phyloP scores from a whole-genome alignment of 192 early-diverging fungal genomes.

The Pecoramyces ruminantium region DNA sequence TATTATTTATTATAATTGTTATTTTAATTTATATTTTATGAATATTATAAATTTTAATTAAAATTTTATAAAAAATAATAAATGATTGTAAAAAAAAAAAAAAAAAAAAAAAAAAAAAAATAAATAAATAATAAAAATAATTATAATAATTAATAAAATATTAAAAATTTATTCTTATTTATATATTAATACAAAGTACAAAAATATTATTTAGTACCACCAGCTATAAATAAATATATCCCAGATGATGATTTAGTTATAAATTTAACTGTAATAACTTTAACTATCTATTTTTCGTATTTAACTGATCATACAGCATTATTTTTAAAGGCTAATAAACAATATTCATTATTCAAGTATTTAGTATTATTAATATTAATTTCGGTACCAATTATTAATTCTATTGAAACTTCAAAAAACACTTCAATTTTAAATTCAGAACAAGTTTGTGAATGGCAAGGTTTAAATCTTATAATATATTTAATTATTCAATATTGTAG shows the following conservation, averaged over 20 bases:
- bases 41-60: too few species aligned
- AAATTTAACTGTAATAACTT: neutral
- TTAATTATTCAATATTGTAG: neutral
- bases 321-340: neutral
- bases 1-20: too few species aligned
- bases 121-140: too few species aligned
- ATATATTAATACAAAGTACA: neutral
- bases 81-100: too few species aligned
- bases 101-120: too few species aligned
- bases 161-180: too few species aligned
- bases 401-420: neutral
- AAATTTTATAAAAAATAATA: too few species aligned
- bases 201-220: neutral
- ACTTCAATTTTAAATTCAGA: neutral
- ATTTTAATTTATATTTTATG: too few species aligned
- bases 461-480: neutral
- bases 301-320: neutral
- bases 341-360: neutral
- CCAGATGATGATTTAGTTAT: neutral
- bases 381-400: neutral
- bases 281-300: neutral
- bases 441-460: neutral
- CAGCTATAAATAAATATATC: neutral
- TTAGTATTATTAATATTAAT: neutral
- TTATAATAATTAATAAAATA: too few species aligned